These are phyloP conservation scores for Pyrenophora seminiperda DNA, from an alignment of 2,329 filamentous ascomycete species.

Conservation along the genomic window DNA sequence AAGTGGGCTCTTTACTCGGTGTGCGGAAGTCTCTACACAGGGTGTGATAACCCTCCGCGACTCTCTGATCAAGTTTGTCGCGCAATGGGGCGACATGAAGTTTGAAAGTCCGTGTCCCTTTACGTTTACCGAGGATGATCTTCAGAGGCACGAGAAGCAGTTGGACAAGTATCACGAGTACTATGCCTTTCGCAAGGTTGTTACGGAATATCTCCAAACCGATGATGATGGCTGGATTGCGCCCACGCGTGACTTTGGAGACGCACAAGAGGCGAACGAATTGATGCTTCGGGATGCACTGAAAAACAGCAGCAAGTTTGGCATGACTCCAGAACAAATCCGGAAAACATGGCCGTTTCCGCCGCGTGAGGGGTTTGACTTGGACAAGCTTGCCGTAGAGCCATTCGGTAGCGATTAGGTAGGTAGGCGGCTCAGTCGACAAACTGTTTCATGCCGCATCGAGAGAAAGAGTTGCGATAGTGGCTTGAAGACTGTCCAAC, in stretches of 20 bases:
- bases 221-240: conserved; percentile 47
- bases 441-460: no score
- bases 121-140: conserved; percentile 34
- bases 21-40: conserved; percentile 34
- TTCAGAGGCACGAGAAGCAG: conserved; percentile 33
- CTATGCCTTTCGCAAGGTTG: conserved; percentile 35
- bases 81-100: conserved; percentile 33
- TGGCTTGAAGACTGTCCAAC: no score
- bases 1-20: conserved; percentile 41
- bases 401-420: no score
- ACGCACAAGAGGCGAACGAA: conserved; percentile 27
- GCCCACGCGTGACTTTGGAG: conserved; percentile 36
- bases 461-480: no score
- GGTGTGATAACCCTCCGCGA: conserved; percentile 41
- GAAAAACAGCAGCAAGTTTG: conserved; percentile 18
- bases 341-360: conserved; percentile 23
- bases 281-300: conserved; percentile 28
- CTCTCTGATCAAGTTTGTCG: conserved; percentile 42
- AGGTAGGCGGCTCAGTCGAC: no score
- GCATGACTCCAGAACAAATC: conserved; percentile 21
- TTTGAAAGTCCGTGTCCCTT: conserved; percentile 35
- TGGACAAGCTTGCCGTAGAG: no score
- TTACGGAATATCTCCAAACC: conserved; percentile 35
- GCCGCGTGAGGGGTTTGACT: no score
- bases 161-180: conserved; percentile 41